Evolutionary conservation across 2,329 filamentous ascomycete genomes (phyloP).

Genomic region (Fusarium nelsonii): DNA sequence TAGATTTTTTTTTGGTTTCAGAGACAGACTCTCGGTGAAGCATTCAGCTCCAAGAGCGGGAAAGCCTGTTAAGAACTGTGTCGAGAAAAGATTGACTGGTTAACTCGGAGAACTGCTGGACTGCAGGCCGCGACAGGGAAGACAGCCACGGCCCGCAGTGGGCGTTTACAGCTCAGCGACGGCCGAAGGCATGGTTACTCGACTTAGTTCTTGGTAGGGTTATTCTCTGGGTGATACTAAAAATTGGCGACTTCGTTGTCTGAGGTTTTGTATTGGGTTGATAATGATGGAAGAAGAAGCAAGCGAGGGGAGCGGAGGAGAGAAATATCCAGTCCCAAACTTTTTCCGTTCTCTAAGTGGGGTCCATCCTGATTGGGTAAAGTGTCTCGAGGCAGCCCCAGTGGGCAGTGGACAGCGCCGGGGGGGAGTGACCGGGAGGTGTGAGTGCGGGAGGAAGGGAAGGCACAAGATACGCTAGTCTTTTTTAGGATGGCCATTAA

Average conservation of each 20-base stretch:
- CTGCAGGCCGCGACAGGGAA: constrained; percentile 72
- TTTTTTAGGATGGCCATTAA: constrained; percentile 31
- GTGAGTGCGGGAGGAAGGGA: constrained; percentile 33
- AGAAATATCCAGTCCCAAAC: constrained; percentile 49
- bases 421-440: constrained; percentile 31
- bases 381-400: constrained; percentile 28
- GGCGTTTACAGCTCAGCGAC: constrained; percentile 92
- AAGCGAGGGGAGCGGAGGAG: constrained; percentile 43
- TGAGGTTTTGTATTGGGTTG: constrained; percentile 55
- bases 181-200: constrained; percentile 78
- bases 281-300: constrained; percentile 49
- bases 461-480: constrained; percentile 33
- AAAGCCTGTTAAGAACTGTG: constrained; percentile 74
- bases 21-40: constrained; percentile 56
- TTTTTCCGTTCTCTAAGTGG: constrained; percentile 47
- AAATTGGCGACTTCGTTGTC: constrained; percentile 74
- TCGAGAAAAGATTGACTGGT: constrained; percentile 68
- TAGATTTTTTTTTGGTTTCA: constrained; percentile 51
- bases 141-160: constrained; percentile 75
- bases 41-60: constrained; percentile 57
- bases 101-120: constrained; percentile 87
- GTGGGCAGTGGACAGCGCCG: constrained; percentile 13
- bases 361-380: constrained; percentile 41
- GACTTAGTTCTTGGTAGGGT: constrained; percentile 72
- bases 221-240: constrained; percentile 51